Conservation (phyloP, 106 monocot species). For the Posidonia australis region DNA sequence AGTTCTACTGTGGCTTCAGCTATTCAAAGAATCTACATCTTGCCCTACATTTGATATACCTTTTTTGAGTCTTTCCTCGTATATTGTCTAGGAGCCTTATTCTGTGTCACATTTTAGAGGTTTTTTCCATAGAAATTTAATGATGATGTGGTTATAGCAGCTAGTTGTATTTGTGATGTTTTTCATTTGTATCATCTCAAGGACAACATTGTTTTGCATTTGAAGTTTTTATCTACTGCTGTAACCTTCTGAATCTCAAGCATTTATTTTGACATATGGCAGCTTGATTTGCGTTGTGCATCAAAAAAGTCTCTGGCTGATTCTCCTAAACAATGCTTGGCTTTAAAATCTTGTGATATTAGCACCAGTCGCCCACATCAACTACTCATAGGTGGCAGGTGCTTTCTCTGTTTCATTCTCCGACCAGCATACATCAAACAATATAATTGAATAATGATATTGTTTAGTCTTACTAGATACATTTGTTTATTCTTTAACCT, state of each 20-base stretch:
- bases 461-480: no score
- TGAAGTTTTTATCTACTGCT: no score
- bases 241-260: neutral
- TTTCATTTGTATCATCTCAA: neutral
- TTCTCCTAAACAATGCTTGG: slow-evolving; percentile 56
- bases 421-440: neutral
- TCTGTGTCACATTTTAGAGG: no score
- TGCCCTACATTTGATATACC: no score
- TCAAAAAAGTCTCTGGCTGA: slow-evolving; percentile 75
- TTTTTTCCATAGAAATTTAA: no score
- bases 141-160: no score
- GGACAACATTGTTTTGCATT: no score
- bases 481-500: neutral
- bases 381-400: slow-evolving; percentile 97
- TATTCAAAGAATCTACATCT: no score
- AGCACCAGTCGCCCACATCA: slow-evolving; percentile 88
- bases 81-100: no score
- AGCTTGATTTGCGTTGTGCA: slow-evolving; percentile 89
- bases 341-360: slow-evolving; percentile 91
- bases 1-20: no score
- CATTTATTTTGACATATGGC: slow-evolving; percentile 5
- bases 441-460: no score
- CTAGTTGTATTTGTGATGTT: neutral
- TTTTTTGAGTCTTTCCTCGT: no score
- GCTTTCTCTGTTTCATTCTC: neutral